Evolutionary conservation across 148 eudicot genomes (phyloP), one percentile per base, ranked within the genome.

Genomic region (Fagopyrum esculentum): DNA sequence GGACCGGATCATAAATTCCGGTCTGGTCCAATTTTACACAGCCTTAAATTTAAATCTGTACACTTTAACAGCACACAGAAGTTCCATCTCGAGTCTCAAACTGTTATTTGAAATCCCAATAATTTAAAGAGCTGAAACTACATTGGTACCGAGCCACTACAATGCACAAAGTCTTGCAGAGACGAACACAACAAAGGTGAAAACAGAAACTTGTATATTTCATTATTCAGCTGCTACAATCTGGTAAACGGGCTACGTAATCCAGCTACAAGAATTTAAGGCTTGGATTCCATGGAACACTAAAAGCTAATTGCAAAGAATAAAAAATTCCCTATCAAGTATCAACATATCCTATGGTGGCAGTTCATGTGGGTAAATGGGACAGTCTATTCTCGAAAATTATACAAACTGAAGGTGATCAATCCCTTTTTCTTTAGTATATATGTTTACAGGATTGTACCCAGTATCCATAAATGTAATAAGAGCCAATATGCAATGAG

Each of bases 401-500:
- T 66, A 43, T 66, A 66, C 71, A 66, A 66, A 66, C 71, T 63
- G 12, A 15, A 6, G 71, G 19, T 43, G 12, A 40, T 64, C 30
- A 5, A 66, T 66, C 71, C 15, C 8, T 19, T 64, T 40, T 64
- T 40, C 15, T 29, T 66, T 66, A 35, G 69, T 64, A 64, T 35
- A 35, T 35, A 35, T 66, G 71, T 79, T 82, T 83, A 94, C 88
- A 94, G 86, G 76, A 93, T 88, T 82, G 93, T 71, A 76, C 89
- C 97, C 46, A 94, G 87, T 77, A 94, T 80, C 91, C 97, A 94
- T 77, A 94, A 12, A 76, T 94, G 95, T 81, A 94, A 68, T 73
- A 94, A 71, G 74, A 91, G 87, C 86, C 97, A 89, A 85, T 94
- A 94, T 59, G 92, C 95, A 74, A 94, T 78, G 9, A 91, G 76